Base-by-base conservation (phyloP, 495 filamentous ascomycete species). In the Penicillium ochrochloron region DNA sequence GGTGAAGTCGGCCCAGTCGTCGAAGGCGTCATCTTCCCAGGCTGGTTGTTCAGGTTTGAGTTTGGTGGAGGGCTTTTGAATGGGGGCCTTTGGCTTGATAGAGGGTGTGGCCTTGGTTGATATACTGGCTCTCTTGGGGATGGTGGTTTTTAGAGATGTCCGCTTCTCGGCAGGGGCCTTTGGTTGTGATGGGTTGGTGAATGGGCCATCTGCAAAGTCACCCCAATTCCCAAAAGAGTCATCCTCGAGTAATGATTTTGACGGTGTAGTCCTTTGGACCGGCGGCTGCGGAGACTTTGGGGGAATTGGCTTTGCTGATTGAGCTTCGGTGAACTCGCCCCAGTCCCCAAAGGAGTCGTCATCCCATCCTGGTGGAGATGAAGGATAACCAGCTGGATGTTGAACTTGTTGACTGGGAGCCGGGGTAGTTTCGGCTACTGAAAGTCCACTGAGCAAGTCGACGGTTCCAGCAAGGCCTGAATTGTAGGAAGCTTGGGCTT, bases 1-100 rank as follows among this genome's bases (percentile, higher is more conserved):
- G 37, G 67, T 68, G 48, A 81, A 83, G 58, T 80, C 76, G 51
- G 63, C 78, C 80, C 79, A 81, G 46, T 79, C 75, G 11, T 78
- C 75, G 48, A 75, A 79, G 42, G 68, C 19, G 50, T 77, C 37
- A 88, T 86, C 78, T 89, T 95, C 52, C 85, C 88, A 63, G 83
- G 87, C 12, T 84, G 88, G 35, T 51, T 63, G 62, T 51, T 69
- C 39, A 52, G 83, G 53, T 7, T 21, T 46, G 15, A 59, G 11
- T n/a, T 65, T 70, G 15, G 52, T 25, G 14, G 69, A 31, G 61
- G 42, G 23, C 2, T 35, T 52, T 25, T 50, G 23, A 31, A n/a
- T 31, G 7, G 25, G 0, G 2, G 48, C 27, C 17, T 15, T 52
- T 52, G 25, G 12, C 14, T 8, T 56, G 11, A 27, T 39, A 35